phyloP scores from a whole-genome alignment of 371 early-diverging fungal species.

The Mucor sp. region DNA sequence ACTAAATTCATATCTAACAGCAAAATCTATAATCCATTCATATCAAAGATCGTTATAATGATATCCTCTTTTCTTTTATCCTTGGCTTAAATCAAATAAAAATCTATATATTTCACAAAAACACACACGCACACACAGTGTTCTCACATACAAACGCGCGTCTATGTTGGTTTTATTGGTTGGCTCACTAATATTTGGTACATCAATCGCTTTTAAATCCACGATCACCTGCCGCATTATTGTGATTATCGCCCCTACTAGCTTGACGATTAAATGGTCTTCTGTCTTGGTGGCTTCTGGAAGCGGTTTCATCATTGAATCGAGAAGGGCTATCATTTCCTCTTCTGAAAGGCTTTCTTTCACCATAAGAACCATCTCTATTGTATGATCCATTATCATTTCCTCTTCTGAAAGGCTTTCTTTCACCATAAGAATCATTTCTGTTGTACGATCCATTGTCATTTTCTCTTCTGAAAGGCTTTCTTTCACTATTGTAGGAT shows the following conservation, averaged over 20 bases:
- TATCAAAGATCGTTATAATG: neutral
- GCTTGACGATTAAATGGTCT: neutral
- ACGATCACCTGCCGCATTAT: neutral
- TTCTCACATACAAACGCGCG: slow-evolving; percentile 11
- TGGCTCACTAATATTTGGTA: neutral
- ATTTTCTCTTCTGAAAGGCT: neutral
- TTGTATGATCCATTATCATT: neutral
- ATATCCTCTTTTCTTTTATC: slow-evolving; percentile 3
- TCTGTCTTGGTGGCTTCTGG: neutral
- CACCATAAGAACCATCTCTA: neutral
- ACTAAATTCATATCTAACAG: slow-evolving; percentile 1
- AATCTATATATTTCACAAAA: neutral
- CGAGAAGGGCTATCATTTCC: neutral
- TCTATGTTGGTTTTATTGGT: neutral
- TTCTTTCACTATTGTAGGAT: neutral
- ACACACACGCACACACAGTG: neutral
- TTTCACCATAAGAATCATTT: neutral
- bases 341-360: neutral
- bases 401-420: neutral
- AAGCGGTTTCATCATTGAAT: neutral
- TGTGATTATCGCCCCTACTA: neutral
- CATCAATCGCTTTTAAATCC: neutral
- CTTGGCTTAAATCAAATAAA: slow-evolving; percentile 2
- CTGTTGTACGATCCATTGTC: neutral
- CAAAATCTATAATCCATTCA: neutral